Conservation (phyloP, 225 moss, liverwort and hornwort genomes). For the Polytrichum commune region DNA sequence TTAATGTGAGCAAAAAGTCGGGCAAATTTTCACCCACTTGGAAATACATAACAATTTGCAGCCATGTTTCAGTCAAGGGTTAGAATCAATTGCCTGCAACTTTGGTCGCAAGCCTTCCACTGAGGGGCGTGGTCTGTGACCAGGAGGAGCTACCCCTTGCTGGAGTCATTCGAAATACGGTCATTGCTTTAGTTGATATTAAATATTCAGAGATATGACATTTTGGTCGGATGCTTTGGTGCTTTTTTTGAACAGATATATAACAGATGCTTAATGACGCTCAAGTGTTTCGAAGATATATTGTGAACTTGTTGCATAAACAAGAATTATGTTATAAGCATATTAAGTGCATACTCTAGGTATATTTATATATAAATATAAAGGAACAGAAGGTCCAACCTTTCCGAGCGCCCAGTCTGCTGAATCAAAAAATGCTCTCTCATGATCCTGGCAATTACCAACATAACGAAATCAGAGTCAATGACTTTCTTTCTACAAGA, state of each 20-base stretch:
- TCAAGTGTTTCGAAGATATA: no score
- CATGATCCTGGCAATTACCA: slow-evolving; percentile 61
- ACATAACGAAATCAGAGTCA: no score
- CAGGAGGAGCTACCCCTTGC: slow-evolving; percentile 68
- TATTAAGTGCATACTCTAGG: no score
- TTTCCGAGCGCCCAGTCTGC: slow-evolving; percentile 99
- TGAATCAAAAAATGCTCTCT: slow-evolving; percentile 96
- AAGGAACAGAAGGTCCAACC: slow-evolving; percentile 31
- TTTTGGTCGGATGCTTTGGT: no score
- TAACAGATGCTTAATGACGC: background rate
- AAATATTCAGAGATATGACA: no score
- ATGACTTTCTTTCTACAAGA: background rate
- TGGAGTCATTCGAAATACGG: slow-evolving; percentile 21
- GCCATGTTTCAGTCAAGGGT: slow-evolving; percentile 43
- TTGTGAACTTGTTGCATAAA: no score
- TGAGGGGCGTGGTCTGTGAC: slow-evolving; percentile 56
- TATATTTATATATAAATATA: no score
- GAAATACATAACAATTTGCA: slow-evolving; percentile 40
- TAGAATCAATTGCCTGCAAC: slow-evolving; percentile 30
- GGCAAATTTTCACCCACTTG: no score
- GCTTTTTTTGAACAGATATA: no score
- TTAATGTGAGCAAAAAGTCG: no score
- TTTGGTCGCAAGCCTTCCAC: slow-evolving; percentile 56
- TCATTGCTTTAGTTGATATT: no score
- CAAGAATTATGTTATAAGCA: no score